A percentile compares a stretch with the other conserved stretches of the same genome.
These are phyloP conservation scores for Hypoxylon sp. DNA, from an alignment of 2,329 filamentous ascomycete species.

Conservation along the genomic window DNA sequence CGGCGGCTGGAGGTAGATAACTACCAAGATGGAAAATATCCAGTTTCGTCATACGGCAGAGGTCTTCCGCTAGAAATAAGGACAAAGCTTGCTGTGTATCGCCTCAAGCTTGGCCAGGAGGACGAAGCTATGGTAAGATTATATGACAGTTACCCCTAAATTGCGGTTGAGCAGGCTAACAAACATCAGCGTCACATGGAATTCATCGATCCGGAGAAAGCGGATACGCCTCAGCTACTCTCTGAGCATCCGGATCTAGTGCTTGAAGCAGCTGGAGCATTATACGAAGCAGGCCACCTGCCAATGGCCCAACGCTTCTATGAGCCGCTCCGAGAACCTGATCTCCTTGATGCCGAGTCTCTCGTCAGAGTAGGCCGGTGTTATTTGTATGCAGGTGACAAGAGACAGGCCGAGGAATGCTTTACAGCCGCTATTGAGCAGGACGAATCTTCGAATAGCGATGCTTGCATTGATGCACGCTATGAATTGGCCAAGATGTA, in stretches of 20 bases:
- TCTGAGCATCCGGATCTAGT: slow-evolving; percentile 84
- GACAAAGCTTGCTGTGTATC: slow-evolving; percentile 85
- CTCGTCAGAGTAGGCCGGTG: slow-evolving; percentile 75
- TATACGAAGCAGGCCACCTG: slow-evolving; percentile 58
- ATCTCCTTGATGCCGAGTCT: slow-evolving; percentile 66
- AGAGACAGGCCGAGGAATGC: slow-evolving; percentile 80
- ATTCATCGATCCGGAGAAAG: slow-evolving; percentile 77
- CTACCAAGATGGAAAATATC: slow-evolving; percentile 71
- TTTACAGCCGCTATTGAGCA: slow-evolving; percentile 82
- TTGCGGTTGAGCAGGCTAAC: slow-evolving; percentile 43
- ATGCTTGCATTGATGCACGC: slow-evolving; percentile 75
- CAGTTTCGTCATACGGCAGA: slow-evolving; percentile 75
- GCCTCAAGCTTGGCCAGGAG: slow-evolving; percentile 77
- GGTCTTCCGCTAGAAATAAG: slow-evolving; percentile 86
- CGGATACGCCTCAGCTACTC: slow-evolving; percentile 64
- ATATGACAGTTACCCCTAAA: slow-evolving; percentile 32
- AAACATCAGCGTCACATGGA: slow-evolving; percentile 73
- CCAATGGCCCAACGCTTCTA: slow-evolving; percentile 69
- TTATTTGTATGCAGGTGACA: slow-evolving; percentile 74
- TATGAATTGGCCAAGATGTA: slow-evolving; percentile 88
- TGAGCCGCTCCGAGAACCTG: slow-evolving; percentile 64
- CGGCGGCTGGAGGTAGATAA: slow-evolving; percentile 75
- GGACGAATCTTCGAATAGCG: slow-evolving; percentile 71
- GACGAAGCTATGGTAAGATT: slow-evolving; percentile 80
- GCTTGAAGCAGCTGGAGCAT: slow-evolving; percentile 71